Evolutionary conservation across 208 protist genomes (phyloP).

Genomic region (Crithidia brevicula): DNA sequence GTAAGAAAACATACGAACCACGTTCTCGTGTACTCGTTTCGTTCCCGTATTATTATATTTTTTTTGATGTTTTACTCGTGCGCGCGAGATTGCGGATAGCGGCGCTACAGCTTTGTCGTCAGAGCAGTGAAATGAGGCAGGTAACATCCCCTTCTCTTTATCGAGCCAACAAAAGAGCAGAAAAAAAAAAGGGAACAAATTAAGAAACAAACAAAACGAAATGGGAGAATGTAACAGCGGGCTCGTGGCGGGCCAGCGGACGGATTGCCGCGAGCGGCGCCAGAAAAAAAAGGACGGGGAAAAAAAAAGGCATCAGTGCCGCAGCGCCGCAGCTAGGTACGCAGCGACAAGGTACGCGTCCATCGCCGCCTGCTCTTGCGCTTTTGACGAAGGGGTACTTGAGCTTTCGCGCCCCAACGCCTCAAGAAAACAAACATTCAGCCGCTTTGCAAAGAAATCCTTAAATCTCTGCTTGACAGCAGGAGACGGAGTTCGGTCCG

Average conservation of each 20-base stretch:
- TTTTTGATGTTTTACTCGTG: background rate
- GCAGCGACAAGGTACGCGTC: conserved; percentile 12
- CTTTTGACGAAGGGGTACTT: conserved; percentile 2
- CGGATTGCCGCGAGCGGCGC: too few species aligned
- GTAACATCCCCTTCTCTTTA: too few species aligned
- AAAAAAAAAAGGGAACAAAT: background rate
- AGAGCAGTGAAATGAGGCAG: too few species aligned
- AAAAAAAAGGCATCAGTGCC: background rate
- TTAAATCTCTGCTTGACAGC: background rate
- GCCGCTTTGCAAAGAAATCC: conserved; percentile 6
- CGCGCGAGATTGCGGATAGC: too few species aligned
- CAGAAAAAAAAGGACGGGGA: conserved; percentile 5
- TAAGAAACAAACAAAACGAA: background rate
- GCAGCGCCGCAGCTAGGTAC: conserved; percentile 12
- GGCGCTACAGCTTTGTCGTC: too few species aligned
- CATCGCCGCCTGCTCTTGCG: conserved; percentile 16
- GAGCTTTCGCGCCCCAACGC: background rate
- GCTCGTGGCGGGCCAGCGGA: too few species aligned
- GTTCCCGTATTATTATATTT: too few species aligned
- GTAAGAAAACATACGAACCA: too few species aligned
- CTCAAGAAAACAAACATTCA: conserved; percentile 15
- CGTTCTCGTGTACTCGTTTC: too few species aligned
- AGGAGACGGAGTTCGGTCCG: background rate
- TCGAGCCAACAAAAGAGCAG: too few species aligned
- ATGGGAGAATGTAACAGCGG: too few species aligned